Conservation (phyloP, 1,284 basidiomycete genomes). For the Pseudozyma flocculosa region DNA sequence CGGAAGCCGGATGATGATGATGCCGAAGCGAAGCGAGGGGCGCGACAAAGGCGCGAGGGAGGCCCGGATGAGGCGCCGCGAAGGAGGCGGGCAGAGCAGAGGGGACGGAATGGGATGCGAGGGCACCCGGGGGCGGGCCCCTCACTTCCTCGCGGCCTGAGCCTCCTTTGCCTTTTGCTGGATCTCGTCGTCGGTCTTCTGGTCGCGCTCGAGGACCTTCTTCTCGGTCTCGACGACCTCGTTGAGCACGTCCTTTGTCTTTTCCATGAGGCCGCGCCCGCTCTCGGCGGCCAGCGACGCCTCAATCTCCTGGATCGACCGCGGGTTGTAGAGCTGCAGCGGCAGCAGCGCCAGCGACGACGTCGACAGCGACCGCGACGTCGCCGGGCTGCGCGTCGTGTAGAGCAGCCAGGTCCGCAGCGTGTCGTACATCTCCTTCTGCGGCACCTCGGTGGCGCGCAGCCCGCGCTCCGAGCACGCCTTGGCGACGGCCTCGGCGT, state of each 20-base stretch:
- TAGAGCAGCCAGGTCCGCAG: slow-evolving; percentile 21
- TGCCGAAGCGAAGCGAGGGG: too few relatives aligned
- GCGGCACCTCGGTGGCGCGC: slow-evolving; percentile 18
- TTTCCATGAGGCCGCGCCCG: slow-evolving; percentile 27
- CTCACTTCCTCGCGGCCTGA: too few relatives aligned
- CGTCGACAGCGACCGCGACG: slow-evolving; percentile 3
- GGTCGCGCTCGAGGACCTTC: slow-evolving; percentile 16
- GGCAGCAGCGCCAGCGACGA: slow-evolving; percentile 27
- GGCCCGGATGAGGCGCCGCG: too few relatives aligned
- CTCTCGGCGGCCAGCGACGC: slow-evolving; percentile 17
- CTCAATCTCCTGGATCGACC: slow-evolving; percentile 10
- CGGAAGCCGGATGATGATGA: too few relatives aligned
- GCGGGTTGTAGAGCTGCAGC: slow-evolving; percentile 31
- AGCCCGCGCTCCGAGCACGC: slow-evolving; percentile 45
- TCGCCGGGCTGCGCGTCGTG: slow-evolving; percentile 17
- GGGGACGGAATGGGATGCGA: too few relatives aligned
- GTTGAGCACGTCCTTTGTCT: slow-evolving; percentile 42
- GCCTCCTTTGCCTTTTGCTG: slow-evolving; percentile 1
- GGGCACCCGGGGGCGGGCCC: too few relatives aligned
- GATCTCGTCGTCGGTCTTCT: slow-evolving; percentile 4
- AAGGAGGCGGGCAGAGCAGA: too few relatives aligned
- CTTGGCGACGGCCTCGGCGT: slow-evolving; percentile 32
- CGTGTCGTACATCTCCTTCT: slow-evolving; percentile 21
- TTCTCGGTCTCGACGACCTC: slow-evolving; percentile 47
- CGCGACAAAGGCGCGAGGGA: too few relatives aligned